Evolutionary conservation across 148 eudicot species (phyloP).

Genomic region (Pharnaceum exiguum): DNA sequence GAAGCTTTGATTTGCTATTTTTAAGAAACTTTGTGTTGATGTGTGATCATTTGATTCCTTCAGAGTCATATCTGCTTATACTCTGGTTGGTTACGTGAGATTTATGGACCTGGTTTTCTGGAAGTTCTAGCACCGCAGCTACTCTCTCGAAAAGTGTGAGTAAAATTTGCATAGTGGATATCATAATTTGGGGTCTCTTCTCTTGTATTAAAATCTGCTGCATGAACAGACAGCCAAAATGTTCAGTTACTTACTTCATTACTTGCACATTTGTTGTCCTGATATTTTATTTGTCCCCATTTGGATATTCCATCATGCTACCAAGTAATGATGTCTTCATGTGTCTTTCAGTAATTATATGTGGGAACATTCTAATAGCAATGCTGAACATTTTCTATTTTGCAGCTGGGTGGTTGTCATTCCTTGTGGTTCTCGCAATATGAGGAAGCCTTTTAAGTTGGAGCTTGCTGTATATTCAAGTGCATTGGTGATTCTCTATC

Average conservation of each 20-base stretch:
- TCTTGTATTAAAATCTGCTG: not conserved
- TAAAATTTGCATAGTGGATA: slow-evolving; percentile 14
- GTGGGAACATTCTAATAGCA: not conserved
- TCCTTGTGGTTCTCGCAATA: slow-evolving; percentile 82
- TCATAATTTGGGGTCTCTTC: not conserved
- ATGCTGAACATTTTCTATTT: slow-evolving; percentile 14
- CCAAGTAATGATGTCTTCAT: not conserved
- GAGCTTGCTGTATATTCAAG: slow-evolving; percentile 78
- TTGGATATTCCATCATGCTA: not conserved
- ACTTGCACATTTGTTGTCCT: not conserved
- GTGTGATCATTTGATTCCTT: slow-evolving; percentile 13
- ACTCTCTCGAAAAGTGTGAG: slow-evolving; percentile 86
- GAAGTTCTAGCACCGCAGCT: slow-evolving; percentile 80
- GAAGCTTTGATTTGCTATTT: not conserved
- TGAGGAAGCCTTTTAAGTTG: slow-evolving; percentile 70
- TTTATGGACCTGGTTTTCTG: slow-evolving; percentile 80
- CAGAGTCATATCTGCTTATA: slow-evolving; percentile 85
- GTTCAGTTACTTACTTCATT: not conserved
- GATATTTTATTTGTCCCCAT: not conserved
- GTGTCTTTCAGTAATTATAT: not conserved
- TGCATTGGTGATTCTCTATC: slow-evolving; percentile 50
- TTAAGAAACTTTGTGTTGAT: not conserved
- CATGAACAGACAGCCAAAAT: not conserved
- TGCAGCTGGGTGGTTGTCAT: slow-evolving; percentile 86
- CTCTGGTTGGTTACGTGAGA: slow-evolving; percentile 93